These are phyloP conservation scores for Kuraishia molischiana DNA, from an alignment of 805 yeast genomes.

Conservation along the genomic window DNA sequence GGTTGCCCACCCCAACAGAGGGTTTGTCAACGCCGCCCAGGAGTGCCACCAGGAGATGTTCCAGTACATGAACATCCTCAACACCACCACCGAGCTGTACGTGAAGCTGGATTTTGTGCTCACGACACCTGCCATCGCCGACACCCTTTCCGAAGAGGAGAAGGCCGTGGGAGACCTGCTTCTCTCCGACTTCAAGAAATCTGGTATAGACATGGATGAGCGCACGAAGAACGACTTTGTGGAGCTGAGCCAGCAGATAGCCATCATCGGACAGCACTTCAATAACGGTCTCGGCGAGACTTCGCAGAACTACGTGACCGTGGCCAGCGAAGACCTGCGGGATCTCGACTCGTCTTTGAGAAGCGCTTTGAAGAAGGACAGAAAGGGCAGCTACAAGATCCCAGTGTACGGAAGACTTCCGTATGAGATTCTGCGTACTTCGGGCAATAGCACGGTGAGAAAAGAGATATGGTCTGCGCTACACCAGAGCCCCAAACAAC, in stretches of 20 bases:
- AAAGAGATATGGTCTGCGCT: conserved; percentile 64
- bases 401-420: conserved; percentile 60
- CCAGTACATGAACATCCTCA: conserved; percentile 87
- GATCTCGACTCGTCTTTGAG: conserved; percentile 11
- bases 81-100: conserved; percentile 72
- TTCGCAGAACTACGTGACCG: conserved; percentile 14
- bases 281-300: conserved; percentile 33
- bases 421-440: conserved; percentile 49
- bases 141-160: conserved; percentile 59
- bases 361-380: conserved; percentile 15
- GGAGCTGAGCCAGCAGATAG: conserved; percentile 67
- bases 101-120: conserved; percentile 48
- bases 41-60: conserved; percentile 80
- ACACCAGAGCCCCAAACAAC: conserved; percentile 56
- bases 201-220: conserved; percentile 77
- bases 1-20: conserved; percentile 71
- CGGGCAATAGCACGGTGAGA: conserved; percentile 48
- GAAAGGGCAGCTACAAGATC: conserved; percentile 32
- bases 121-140: conserved; percentile 22
- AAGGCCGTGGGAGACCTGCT: conserved; percentile 72
- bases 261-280: conserved; percentile 74
- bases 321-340: conserved; percentile 18
- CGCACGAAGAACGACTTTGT: conserved; percentile 62
- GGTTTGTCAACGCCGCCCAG: conserved; percentile 75
- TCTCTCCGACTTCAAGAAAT: conserved; percentile 76